Evolutionary conservation across 148 eudicot species (phyloP), one percentile per base, ranked within the genome.

Genomic region (Arbutus unedo): DNA sequence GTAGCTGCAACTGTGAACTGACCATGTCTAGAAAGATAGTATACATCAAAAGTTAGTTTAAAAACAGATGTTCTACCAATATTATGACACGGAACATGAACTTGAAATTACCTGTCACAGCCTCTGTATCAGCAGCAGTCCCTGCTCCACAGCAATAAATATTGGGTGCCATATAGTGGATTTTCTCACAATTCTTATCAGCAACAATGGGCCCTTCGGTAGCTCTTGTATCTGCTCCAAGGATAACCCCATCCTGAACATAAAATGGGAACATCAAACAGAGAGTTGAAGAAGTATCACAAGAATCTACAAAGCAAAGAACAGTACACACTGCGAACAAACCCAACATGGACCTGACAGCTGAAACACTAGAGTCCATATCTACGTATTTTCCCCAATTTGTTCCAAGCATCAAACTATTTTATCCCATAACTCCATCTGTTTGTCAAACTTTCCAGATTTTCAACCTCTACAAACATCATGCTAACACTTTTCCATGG

Each of bases 61-160:
- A 72, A 50, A 60, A 18, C 47, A 76, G 19, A 25, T 19, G 7
- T n/a, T 6, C 31, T 41, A 66, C 51, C 8, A 43, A 53, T 8
- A 43, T 18, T 19, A 55, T 41, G 31, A 25, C n/a, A 85, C 25
- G 47, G 13, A 59, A 68, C 25, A 77, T 48, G 44, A 49, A 51
- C n/a, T 47, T 31, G 50, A 79, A 48, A 78, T 59, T 86, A 96
- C 99, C 99, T 73, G 98, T 96, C 74, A 94, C 98, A 6, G 97
- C 97, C 87, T 96, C 97, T 21, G 98, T 96, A 90, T 96, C 99
- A 76, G 99, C 98, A 84, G 99, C 99, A 74, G 98, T 94, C 70
- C 98, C 96, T 68, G 98, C 98, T 82, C 98, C 98, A 91, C 98
- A 96, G 80, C 98, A 94, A 83, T 94, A 96, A n/a, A 94, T 96